Evolutionary conservation across 345 rosid genomes (phyloP), one percentile per base, ranked within the genome.

Genomic region (Nasturtium officinale): DNA sequence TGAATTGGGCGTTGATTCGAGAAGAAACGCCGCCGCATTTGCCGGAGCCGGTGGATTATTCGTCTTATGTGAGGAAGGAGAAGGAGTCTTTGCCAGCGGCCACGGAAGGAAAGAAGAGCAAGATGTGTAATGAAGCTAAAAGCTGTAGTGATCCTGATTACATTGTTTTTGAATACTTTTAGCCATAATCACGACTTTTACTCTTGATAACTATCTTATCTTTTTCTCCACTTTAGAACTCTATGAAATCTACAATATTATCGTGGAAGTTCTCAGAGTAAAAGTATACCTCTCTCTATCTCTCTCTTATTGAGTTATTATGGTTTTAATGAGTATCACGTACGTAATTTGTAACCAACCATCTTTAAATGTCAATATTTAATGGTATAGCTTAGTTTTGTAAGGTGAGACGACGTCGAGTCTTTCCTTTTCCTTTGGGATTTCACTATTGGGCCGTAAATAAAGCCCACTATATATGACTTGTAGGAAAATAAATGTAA

Each of bases 1-100:
- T 88, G 42, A 86, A 88, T 47, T 88, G 94, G 94, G 86, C 87
- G 33, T 67, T 88, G 57, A 71, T 77, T 18, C 62, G 81, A 4
- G 77, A 77, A 1, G 69, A 61, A 32, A 61, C 73, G 15, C 77
- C 77, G 17, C 81, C 81, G 12, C 65, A 72, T 51, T 1, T 72
- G 68, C 81, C 81, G 6, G 73, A 61, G 23, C 77, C 74, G 50
- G 72, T 77, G 66, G 79, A 76, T 52, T 75, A 60, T 40, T 75
- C 74, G 13, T 51, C 62, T 32, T 67, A 40, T 23, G 25, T 12
- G 63, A 67, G 0, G 51, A 67, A 58, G 21, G 58, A 67, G 45
- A 66, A 75, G 56, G 78, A 67, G 30, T 7, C 61, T 67, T 42
- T 25, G 63, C 69, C 74, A 55, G 59, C 16, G 42, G 59, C 30